phyloP scores from a whole-genome alignment of 805 yeast genomes.

The Yamadazyma nakazawae region DNA sequence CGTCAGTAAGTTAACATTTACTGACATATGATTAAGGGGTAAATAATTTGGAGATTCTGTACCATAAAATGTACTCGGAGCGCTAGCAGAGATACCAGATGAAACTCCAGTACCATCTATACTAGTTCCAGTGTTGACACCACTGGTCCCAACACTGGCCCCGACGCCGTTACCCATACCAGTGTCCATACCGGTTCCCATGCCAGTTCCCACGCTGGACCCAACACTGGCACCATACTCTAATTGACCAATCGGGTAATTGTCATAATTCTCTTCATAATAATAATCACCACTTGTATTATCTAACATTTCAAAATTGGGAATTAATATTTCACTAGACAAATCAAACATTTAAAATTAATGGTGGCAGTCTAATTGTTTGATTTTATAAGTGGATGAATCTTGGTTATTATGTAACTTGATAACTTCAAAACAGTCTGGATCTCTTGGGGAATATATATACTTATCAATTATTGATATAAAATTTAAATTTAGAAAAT shows the following conservation, averaged over 20 bases:
- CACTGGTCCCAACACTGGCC: too few species aligned
- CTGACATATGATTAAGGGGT: constrained; percentile 1
- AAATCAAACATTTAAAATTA: constrained; percentile 11
- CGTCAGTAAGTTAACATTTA: constrained; percentile 11
- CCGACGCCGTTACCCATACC: too few species aligned
- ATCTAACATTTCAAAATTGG: constrained; percentile 11
- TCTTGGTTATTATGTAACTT: too few species aligned
- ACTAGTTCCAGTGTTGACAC: not conserved
- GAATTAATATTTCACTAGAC: constrained; percentile 14
- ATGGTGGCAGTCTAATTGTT: not conserved
- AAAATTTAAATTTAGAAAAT: constrained; percentile 9
- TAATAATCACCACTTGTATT: constrained; percentile 13
- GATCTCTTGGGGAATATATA: not conserved
- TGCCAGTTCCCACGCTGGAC: not conserved
- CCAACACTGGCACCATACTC: not conserved
- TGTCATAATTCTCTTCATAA: constrained; percentile 7
- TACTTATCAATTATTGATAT: not conserved
- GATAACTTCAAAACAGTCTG: too few species aligned
- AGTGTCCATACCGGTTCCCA: not conserved
- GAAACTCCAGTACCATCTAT: not conserved
- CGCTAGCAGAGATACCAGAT: not conserved
- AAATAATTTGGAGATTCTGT: not conserved
- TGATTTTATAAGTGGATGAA: too few species aligned
- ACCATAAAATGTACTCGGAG: not conserved
- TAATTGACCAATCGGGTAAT: constrained; percentile 6